Base-by-base conservation (phyloP, 352 stramenopile species). In the Phytophthora citricola region DNA sequence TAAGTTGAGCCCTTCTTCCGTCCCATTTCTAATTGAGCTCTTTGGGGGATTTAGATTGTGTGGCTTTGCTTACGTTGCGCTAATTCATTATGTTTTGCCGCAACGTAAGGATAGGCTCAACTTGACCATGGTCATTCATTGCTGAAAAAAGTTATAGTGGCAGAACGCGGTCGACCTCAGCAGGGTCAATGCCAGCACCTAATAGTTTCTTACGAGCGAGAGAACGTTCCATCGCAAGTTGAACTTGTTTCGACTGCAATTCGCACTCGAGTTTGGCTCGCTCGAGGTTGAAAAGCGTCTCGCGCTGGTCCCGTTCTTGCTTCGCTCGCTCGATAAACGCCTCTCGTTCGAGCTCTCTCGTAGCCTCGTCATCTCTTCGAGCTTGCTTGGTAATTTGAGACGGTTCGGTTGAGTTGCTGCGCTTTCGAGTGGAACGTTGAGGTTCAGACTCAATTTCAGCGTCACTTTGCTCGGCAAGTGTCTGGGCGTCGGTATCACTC, bases 161-260 rank as follows among this genome's bases (percentile, higher is more conserved):
- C 34, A 87, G 31, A n/a, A 88, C 64, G 17, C 74, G 76, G 59
- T 86, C 53, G 15, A 88, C 66, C 15, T 88, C 75, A 7, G 48
- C 55, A 15, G 45, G 58, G 0, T 78, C 43, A 38, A 88, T 66
- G 5, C 79, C 79, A 1, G 71, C 79, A 38, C 76, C 50, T 38
- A 83, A 60, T 46, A 88, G 59, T 40, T 72, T 81, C 60, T 80
- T 81, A 36, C 78, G 76, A 26, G 73, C 73, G 15, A 87, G 74
- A 40, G 74, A 61, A 17, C 71, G 73, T 46, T 85, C 76, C 46
- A 76, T 64, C 11, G 65, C 58, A 2, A 83, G 53, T 29, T 85
- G 67, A 20, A 87, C 58, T 27, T 76, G 71, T 38, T 75, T 82
- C 20, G 63, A 47, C 43, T 83, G 59, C 20, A 87, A 53, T 48